Evolutionary conservation across 116 monocot genomes (phyloP).

Genomic region (Thalassia testudinum): DNA sequence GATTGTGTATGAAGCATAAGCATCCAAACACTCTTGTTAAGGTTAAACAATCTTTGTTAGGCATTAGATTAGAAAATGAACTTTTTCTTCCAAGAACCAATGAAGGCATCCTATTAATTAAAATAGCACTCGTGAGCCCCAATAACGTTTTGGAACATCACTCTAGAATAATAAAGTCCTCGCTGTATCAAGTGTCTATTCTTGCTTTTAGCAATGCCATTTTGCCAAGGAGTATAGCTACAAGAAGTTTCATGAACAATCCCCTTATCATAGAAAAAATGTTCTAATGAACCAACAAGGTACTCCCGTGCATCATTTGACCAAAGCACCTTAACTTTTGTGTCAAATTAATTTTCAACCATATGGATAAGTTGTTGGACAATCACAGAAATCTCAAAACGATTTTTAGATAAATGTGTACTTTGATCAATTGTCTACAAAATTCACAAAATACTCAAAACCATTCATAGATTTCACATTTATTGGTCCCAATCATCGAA

Average conservation of each 20-base stretch:
- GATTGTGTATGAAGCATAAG: slow-evolving; percentile 7
- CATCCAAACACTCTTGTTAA: slow-evolving; percentile 2
- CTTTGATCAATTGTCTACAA: too few relatives aligned
- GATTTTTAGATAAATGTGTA: too few relatives aligned
- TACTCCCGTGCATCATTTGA: too few relatives aligned
- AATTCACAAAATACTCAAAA: too few relatives aligned
- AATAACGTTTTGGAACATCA: not conserved
- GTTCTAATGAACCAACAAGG: too few relatives aligned
- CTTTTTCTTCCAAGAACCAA: not conserved
- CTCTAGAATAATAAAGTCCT: not conserved
- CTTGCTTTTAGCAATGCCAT: not conserved
- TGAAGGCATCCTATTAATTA: slow-evolving; percentile 8
- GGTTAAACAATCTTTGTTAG: not conserved
- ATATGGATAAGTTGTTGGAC: too few relatives aligned
- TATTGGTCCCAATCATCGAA: too few relatives aligned
- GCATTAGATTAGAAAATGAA: slow-evolving; percentile 4
- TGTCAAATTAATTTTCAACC: too few relatives aligned
- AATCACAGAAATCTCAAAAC: too few relatives aligned
- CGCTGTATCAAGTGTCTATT: slow-evolving; percentile 3
- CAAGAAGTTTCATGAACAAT: slow-evolving; percentile 8
- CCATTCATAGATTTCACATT: too few relatives aligned
- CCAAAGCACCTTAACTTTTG: too few relatives aligned
- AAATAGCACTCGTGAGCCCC: slow-evolving; percentile 5
- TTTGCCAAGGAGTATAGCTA: slow-evolving; percentile 3
- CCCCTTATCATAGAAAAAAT: not conserved